Base-by-base conservation (phyloP, 805 yeast species). In the Nakazawaea sp. region DNA sequence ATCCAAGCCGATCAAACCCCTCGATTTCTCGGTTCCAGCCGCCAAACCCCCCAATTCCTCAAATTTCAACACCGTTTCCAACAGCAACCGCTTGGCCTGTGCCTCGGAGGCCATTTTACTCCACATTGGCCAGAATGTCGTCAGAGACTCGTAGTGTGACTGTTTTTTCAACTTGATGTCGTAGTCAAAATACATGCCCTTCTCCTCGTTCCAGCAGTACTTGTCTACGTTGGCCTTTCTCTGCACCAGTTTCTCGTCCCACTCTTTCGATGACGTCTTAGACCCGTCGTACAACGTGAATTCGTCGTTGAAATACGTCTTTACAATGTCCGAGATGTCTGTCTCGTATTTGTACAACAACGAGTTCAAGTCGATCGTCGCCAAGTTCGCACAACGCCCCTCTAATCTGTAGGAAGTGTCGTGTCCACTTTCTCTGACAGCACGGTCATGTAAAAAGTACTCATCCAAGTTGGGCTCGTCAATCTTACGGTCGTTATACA, bases 341-440 rank as follows among this genome's bases (percentile, higher is more conserved):
- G 61, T 58, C 56, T 92, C 98, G 59, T 90, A 92, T 62, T 86
- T 90, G 70, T 85, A 89, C 16, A 90, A 65, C 47, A 92, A 62
- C 4, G 92, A 70, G 58, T 89, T 88, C 51, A 90, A 67, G 55
- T 90, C 98, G 33, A 90, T 80, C 0, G 97, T 90, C 1, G 95
- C 96, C 46, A 90, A 62, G 53, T 83, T 66, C 0, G 96, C 96
- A 58, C 96, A 87, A 30, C 76, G 72, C 27, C 95, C 95, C 59
- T 89, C 96, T 36, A 92, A 65, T 50, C 98, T 68, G 52, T 89
- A 87, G 2, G 90, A 70, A 0, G 97, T 92, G 55, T 90, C 98
- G 55, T 92, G 97, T 1, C 98, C 98, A 23, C 92, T 80, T 59
- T 90, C 98, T 53, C 98, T 74, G 9, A 90, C 95, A 1, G 95